A percentile compares a stretch with the other conserved stretches of the same genome.
These are phyloP conservation scores for Cucurbita moschata DNA, from an alignment of 306 rosid species.

Conservation along the genomic window DNA sequence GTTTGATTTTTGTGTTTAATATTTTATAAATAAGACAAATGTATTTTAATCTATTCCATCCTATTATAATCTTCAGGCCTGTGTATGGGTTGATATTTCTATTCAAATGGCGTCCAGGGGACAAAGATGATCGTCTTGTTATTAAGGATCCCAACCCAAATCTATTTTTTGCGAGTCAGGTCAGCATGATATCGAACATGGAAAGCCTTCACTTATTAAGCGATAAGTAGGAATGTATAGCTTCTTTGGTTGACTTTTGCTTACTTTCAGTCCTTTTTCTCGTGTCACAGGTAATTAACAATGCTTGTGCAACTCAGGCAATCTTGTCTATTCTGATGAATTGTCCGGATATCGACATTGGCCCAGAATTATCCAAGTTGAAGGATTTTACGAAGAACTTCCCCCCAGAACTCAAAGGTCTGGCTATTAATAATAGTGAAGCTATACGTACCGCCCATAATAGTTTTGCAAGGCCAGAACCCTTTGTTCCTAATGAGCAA, in stretches of 20 bases:
- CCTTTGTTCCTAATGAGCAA: slow-evolving; percentile 87
- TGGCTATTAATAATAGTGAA: slow-evolving; percentile 93
- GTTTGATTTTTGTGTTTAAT: neutral
- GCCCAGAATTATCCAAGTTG: slow-evolving; percentile 75
- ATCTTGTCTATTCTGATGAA: slow-evolving; percentile 92
- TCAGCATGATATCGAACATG: slow-evolving; percentile 11
- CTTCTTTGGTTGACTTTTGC: slow-evolving; percentile 1
- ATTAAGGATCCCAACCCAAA: slow-evolving; percentile 92
- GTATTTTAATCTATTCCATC: slow-evolving; percentile 7
- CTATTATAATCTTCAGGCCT: slow-evolving; percentile 39
- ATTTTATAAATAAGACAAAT: neutral
- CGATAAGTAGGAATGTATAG: neutral
- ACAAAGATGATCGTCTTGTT: slow-evolving; percentile 77
- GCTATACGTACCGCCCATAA: slow-evolving; percentile 87
- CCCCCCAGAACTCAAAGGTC: slow-evolving; percentile 90
- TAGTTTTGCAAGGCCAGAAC: slow-evolving; percentile 96
- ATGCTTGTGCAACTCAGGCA: slow-evolving; percentile 99
- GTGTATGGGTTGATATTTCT: slow-evolving; percentile 91
- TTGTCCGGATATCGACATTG: slow-evolving; percentile 69
- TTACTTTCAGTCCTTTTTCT: neutral
- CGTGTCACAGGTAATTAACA: slow-evolving; percentile 61
- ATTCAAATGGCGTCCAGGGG: slow-evolving; percentile 98
- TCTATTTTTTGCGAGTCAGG: slow-evolving; percentile 97
- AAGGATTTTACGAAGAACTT: slow-evolving; percentile 86
- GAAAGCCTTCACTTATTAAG: neutral